These are phyloP conservation scores for Elasticomyces elasticus DNA, from an alignment of 495 filamentous ascomycete species.

Conservation along the genomic window DNA sequence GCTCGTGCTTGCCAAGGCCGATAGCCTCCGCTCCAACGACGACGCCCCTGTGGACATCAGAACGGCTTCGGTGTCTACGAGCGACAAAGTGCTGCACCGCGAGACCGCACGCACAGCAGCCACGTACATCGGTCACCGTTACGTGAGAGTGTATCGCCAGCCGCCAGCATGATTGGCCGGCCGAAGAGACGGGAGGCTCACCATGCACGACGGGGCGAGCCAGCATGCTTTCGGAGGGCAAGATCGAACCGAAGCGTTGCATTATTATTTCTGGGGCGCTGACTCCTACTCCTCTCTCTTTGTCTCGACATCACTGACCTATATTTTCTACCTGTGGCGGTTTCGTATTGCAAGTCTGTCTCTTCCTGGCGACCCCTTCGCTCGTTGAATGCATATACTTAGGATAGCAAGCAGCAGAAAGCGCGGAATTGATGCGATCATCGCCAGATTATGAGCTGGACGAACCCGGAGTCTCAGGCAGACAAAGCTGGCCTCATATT, in stretches of 20 bases:
- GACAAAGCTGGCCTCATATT: constrained; percentile 5
- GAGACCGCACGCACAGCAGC: not conserved
- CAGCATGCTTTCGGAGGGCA: no score
- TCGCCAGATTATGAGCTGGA: not conserved
- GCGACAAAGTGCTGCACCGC: no score
- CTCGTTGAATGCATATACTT: not conserved
- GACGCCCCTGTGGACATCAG: no score
- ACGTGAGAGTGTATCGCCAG: not conserved
- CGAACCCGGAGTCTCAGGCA: constrained; percentile 6
- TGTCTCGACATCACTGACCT: not conserved
- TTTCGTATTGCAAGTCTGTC: not conserved
- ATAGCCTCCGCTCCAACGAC: no score
- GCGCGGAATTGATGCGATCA: not conserved
- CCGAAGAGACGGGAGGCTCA: not conserved
- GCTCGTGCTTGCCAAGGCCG: no score
- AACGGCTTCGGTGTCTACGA: no score
- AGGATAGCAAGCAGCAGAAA: not conserved
- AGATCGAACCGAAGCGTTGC: not conserved
- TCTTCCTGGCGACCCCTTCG: not conserved
- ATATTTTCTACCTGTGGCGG: not conserved
- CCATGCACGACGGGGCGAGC: not conserved
- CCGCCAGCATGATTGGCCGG: not conserved
- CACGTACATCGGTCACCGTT: not conserved
- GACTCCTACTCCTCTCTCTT: not conserved
- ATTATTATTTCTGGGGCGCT: not conserved